Evolutionary conservation across 2,329 filamentous ascomycete genomes (phyloP).

Genomic region (Chrysosphaeria jannelii): DNA sequence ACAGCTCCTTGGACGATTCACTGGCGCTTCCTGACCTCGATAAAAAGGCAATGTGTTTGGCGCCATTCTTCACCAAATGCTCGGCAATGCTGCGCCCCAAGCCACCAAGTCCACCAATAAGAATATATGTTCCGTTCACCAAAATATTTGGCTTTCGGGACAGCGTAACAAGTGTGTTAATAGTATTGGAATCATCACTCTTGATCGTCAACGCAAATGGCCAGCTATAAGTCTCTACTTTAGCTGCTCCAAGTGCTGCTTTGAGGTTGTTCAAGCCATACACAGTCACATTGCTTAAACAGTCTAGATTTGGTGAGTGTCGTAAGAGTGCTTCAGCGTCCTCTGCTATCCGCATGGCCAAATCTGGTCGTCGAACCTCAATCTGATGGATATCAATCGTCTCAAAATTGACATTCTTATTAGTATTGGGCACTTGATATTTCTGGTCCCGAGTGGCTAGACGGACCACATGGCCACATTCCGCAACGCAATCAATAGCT

Average conservation of each 20-base stretch:
- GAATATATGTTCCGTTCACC: conserved; percentile 15
- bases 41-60: conserved; percentile 18
- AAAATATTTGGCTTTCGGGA: not conserved
- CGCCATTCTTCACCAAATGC: conserved; percentile 18
- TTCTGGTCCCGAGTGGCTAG: conserved; percentile 1
- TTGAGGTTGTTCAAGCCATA: too few species aligned
- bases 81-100: conserved; percentile 21
- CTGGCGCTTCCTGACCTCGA: conserved; percentile 16
- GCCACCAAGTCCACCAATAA: conserved; percentile 25
- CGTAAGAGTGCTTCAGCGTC: conserved; percentile 2
- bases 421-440: not conserved
- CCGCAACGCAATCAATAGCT: conserved; percentile 8
- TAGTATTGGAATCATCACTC: conserved; percentile 1
- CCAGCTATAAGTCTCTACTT: too few species aligned
- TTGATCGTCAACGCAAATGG: too few species aligned
- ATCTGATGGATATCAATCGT: conserved; percentile 5
- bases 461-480: conserved; percentile 5
- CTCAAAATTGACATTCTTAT: conserved; percentile 5
- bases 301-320: conserved; percentile 1
- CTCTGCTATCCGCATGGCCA: conserved; percentile 2
- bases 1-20: conserved; percentile 7
- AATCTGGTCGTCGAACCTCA: conserved; percentile 1
- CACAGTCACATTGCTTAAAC: not conserved
- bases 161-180: conserved; percentile 1
- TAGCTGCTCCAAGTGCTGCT: too few species aligned